These are phyloP conservation scores for Russula griseocarnosa DNA, from an alignment of 768 basidiomycete species.

Conservation along the genomic window DNA sequence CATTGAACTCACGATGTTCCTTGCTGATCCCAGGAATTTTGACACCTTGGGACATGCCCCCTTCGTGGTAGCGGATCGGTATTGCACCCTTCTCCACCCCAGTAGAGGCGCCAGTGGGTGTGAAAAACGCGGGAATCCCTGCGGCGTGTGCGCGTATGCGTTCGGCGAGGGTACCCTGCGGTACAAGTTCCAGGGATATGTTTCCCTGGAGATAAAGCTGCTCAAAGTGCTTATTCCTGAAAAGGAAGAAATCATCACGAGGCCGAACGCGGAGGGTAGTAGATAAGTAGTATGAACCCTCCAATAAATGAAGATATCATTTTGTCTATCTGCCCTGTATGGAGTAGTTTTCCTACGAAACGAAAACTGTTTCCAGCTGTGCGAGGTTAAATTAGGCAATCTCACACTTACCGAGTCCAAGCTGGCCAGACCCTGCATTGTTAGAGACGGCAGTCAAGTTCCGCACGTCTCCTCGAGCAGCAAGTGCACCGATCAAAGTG, in stretches of 20 bases:
- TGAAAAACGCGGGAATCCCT: conserved; percentile 92
- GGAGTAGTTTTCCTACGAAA: conserved; percentile 62
- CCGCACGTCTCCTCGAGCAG: conserved; percentile 67
- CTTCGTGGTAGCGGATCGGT: conserved; percentile 72
- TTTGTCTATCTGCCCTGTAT: conserved; percentile 71
- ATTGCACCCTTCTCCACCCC: conserved; percentile 78
- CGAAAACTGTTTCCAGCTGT: not conserved
- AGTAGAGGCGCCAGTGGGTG: conserved; percentile 83
- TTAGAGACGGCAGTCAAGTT: conserved; percentile 83
- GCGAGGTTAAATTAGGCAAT: not conserved
- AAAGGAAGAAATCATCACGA: conserved; percentile 2
- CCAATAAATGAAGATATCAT: conserved; percentile 90
- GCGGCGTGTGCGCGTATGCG: conserved; percentile 85
- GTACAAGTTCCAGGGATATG: conserved; percentile 83
- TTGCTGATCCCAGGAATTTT: conserved; percentile 70
- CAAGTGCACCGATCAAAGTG: conserved; percentile 75
- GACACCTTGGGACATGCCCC: conserved; percentile 67
- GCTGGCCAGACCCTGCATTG: conserved; percentile 72
- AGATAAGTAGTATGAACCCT: conserved; percentile 44
- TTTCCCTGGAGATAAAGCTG: conserved; percentile 72
- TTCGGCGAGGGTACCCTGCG: conserved; percentile 88
- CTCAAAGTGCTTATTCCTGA: conserved; percentile 84
- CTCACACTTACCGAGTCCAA: conserved; percentile 58
- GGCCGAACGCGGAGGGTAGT: conserved; percentile 5
- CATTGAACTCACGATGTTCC: conserved; percentile 71